These are phyloP conservation scores for Solanum hybrid DNA, from an alignment of 305 asterid species.

Conservation along the genomic window DNA sequence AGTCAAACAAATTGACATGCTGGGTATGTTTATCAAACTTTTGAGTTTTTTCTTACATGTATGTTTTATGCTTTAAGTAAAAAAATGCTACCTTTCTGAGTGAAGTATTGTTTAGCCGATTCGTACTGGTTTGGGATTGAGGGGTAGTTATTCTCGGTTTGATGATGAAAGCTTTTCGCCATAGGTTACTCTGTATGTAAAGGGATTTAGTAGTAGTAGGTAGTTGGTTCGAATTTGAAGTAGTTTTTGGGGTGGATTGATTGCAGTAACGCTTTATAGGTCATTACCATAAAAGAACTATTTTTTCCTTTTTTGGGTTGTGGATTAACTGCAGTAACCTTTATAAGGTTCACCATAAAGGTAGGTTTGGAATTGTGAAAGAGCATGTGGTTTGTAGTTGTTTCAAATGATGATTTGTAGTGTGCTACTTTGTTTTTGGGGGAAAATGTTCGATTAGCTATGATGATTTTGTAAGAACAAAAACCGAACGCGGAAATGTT, in stretches of 20 bases:
- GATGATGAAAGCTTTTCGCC: not conserved
- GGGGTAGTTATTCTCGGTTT: not conserved
- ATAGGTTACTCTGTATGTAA: not conserved
- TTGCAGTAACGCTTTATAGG: not conserved
- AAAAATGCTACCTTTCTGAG: not conserved
- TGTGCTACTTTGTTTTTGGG: not conserved
- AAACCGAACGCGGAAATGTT: not conserved
- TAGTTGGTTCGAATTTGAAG: not conserved
- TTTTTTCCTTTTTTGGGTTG: not conserved
- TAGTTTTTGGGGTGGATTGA: not conserved
- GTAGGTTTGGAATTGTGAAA: not conserved
- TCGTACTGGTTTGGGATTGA: not conserved
- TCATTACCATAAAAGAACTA: not conserved
- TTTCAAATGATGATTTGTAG: not conserved
- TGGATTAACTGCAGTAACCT: not conserved
- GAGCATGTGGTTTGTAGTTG: not conserved
- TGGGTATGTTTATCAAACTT: not conserved
- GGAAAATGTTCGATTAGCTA: not conserved
- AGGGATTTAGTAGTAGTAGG: not conserved
- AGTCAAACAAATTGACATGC: not conserved
- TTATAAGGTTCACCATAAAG: not conserved
- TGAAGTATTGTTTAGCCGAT: not conserved
- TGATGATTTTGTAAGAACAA: not conserved
- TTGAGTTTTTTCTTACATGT: not conserved
- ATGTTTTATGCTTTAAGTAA: not conserved